Percentiles rank a stretch among this genome's conserved stretches.
These are phyloP conservation scores for Stemphylium vesicarium DNA, from an alignment of 2,329 filamentous ascomycete species.

Conservation along the genomic window DNA sequence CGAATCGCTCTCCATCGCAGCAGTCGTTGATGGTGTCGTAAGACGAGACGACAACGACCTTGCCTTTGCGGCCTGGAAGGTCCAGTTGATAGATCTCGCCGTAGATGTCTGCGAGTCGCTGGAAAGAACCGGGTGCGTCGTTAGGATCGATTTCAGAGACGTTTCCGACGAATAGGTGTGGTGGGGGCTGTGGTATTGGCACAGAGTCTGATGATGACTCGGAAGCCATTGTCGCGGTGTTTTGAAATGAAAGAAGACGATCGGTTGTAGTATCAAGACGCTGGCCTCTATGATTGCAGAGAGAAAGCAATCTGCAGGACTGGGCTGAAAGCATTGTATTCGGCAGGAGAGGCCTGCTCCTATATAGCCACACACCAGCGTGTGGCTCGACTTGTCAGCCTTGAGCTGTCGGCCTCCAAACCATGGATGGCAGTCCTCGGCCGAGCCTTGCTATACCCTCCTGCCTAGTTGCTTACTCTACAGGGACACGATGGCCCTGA, in stretches of 20 bases:
- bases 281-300: background rate
- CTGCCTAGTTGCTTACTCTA: conserved; percentile 9
- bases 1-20: conserved; percentile 7
- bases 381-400: conserved; percentile 1
- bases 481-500: background rate
- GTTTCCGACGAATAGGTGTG: conserved; percentile 8
- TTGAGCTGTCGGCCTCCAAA: background rate
- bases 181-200: conserved; percentile 11
- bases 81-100: conserved; percentile 13
- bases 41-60: conserved; percentile 8
- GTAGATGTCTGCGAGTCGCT: conserved; percentile 11
- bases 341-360: background rate
- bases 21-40: conserved; percentile 13
- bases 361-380: conserved; percentile 1
- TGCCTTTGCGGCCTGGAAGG: conserved; percentile 7
- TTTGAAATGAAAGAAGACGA: background rate
- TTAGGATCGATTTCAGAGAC: conserved; percentile 8
- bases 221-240: conserved; percentile 2
- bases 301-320: background rate
- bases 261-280: background rate
- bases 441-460: background rate
- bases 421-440: background rate
- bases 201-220: conserved; percentile 5
- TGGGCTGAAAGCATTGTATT: background rate
- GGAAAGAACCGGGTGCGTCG: conserved; percentile 4